These are phyloP conservation scores for Ploettnerulaceae sp. DNA, from an alignment of 2,329 filamentous ascomycete genomes.

Conservation along the genomic window DNA sequence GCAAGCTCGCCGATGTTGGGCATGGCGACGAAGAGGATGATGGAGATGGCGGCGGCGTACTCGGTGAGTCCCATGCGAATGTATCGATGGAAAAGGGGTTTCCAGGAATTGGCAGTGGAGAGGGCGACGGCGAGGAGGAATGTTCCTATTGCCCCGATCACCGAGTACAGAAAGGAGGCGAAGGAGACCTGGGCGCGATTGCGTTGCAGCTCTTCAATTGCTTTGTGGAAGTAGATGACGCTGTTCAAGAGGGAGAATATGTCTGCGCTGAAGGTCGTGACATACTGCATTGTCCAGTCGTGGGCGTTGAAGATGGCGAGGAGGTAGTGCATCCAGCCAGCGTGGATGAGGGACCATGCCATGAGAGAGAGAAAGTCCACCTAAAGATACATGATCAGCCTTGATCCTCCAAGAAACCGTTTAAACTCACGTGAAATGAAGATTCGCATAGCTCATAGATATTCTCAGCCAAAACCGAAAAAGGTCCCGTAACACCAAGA, in stretches of 20 bases:
- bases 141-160: slow-evolving; percentile 60
- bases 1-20: slow-evolving; percentile 57
- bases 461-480: slow-evolving; percentile 62
- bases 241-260: slow-evolving; percentile 64
- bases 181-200: slow-evolving; percentile 52
- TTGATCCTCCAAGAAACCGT: neutral
- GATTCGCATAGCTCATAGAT: slow-evolving; percentile 54
- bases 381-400: slow-evolving; percentile 31
- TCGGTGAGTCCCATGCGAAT: slow-evolving; percentile 56
- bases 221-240: slow-evolving; percentile 65
- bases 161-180: slow-evolving; percentile 59
- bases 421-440: slow-evolving; percentile 45
- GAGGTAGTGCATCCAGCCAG: slow-evolving; percentile 60
- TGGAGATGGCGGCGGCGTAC: slow-evolving; percentile 62
- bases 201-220: slow-evolving; percentile 57
- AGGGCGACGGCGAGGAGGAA: slow-evolving; percentile 58
- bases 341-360: slow-evolving; percentile 63
- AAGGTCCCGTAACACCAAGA: slow-evolving; percentile 60
- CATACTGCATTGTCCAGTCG: slow-evolving; percentile 67
- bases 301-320: slow-evolving; percentile 63
- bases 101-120: slow-evolving; percentile 57
- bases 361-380: slow-evolving; percentile 61
- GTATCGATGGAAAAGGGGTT: slow-evolving; percentile 56
- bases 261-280: slow-evolving; percentile 61
- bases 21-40: slow-evolving; percentile 60